These are phyloP conservation scores for Porphyra umbilicalis DNA, from an alignment of 31 red algal genomes.

Conservation along the genomic window DNA sequence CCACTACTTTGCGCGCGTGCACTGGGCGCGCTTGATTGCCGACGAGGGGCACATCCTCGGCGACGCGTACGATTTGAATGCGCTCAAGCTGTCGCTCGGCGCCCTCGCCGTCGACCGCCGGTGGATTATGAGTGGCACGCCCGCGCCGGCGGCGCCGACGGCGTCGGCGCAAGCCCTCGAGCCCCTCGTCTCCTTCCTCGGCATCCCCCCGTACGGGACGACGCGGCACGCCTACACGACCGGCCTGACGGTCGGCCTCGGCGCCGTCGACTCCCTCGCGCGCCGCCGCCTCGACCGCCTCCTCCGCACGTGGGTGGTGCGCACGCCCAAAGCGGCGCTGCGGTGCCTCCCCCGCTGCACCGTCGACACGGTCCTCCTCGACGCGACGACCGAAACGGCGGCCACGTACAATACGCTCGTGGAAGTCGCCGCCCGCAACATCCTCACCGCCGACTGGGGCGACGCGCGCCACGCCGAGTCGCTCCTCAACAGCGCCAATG, in stretches of 20 bases:
- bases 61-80: constrained; percentile 1
- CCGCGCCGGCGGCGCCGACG: constrained; percentile 43
- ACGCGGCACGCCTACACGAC: background rate
- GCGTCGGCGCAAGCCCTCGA: background rate
- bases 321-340: constrained; percentile 57
- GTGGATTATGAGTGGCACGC: constrained; percentile 98
- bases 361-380: constrained; percentile 43
- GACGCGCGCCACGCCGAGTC: constrained; percentile 63
- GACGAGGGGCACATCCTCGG: constrained; percentile 91
- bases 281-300: background rate
- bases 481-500: constrained; percentile 67
- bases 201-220: background rate
- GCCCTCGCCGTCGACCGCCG: constrained; percentile 53
- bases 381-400: constrained; percentile 46
- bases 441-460: constrained; percentile 80
- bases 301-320: constrained; percentile 12
- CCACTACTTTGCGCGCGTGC: constrained; percentile 50
- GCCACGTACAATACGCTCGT: constrained; percentile 81
- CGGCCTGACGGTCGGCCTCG: background rate
- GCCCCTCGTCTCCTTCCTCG: background rate
- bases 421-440: constrained; percentile 48
- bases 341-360: constrained; percentile 33
- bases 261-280: background rate
- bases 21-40: constrained; percentile 81
- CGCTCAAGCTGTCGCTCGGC: constrained; percentile 14